A percentile compares a stretch with the other conserved stretches of the same genome.
Conservation (phyloP, 2,329 filamentous ascomycete genomes). For the Clonostachys byssicola region DNA sequence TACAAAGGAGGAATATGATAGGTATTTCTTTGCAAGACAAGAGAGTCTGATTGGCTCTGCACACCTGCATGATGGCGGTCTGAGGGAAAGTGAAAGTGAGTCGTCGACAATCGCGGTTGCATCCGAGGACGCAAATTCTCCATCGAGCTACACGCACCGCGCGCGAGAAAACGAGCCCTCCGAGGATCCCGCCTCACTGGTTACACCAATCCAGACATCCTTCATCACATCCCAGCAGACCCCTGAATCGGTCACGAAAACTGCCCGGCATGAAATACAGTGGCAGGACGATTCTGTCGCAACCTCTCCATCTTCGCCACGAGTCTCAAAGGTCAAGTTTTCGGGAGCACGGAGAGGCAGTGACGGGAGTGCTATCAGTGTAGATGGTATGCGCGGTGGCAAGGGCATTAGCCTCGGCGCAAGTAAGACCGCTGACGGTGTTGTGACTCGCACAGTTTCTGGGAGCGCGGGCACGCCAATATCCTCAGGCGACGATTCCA, state of each 20-base stretch:
- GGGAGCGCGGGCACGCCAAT: no score
- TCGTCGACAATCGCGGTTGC: neutral
- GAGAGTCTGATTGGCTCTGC: conserved; percentile 39
- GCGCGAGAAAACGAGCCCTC: no score
- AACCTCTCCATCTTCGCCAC: conserved; percentile 4
- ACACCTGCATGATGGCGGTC: conserved; percentile 7
- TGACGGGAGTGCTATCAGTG: conserved; percentile 27
- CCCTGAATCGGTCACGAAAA: no score
- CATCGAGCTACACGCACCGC: neutral
- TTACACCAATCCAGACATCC: no score
- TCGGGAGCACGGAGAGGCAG: conserved; percentile 11
- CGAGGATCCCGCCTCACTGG: no score
- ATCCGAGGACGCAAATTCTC: neutral
- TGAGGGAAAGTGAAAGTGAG: conserved; percentile 1
- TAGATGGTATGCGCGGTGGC: conserved; percentile 29
- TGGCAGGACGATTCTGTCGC: neutral
- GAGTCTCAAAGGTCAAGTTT: conserved; percentile 18
- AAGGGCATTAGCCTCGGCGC: conserved; percentile 34
- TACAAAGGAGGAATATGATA: conserved; percentile 55
- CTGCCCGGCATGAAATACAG: neutral
- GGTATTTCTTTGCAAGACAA: conserved; percentile 47
- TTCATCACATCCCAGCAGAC: no score
- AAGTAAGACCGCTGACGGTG: conserved; percentile 18
- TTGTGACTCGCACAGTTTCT: no score
- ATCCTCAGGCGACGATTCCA: no score